Conservation (phyloP, 371 early-diverging fungal genomes). For the Lichtheimia ramosa region DNA sequence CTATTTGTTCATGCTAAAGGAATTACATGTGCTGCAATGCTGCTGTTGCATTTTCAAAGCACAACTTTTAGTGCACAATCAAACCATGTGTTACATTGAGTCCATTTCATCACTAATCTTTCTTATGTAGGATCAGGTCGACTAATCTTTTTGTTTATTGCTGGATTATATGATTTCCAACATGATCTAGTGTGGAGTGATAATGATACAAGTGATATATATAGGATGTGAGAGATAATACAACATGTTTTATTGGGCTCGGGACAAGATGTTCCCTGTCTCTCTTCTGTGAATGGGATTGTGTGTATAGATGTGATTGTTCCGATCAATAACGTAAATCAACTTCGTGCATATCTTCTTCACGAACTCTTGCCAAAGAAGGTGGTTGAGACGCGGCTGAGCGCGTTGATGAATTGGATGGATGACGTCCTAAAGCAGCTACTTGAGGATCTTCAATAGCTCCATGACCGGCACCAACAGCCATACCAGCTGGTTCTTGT, state of each 20-base stretch:
- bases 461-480: constrained; percentile 20
- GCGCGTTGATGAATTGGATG: constrained; percentile 19
- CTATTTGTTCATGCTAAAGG: no score
- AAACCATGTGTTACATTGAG: background rate
- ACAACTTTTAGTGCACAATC: background rate
- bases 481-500: constrained; percentile 17
- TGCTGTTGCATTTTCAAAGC: no score
- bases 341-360: constrained; percentile 20
- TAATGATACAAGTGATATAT: constrained; percentile 2
- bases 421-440: constrained; percentile 16
- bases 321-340: constrained; percentile 21
- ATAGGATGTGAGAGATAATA: constrained; percentile 5
- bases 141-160: no score
- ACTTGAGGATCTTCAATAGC: constrained; percentile 16
- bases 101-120: no score
- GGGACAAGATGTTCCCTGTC: background rate
- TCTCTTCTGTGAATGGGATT: background rate
- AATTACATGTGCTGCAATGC: no score
- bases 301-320: background rate
- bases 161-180: no score
- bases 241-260: constrained; percentile 5
- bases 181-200: background rate
- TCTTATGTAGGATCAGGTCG: no score
- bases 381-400: constrained; percentile 24
- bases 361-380: constrained; percentile 20